Conservation (phyloP, 768 basidiomycete species). For the Pholiota conissans region DNA sequence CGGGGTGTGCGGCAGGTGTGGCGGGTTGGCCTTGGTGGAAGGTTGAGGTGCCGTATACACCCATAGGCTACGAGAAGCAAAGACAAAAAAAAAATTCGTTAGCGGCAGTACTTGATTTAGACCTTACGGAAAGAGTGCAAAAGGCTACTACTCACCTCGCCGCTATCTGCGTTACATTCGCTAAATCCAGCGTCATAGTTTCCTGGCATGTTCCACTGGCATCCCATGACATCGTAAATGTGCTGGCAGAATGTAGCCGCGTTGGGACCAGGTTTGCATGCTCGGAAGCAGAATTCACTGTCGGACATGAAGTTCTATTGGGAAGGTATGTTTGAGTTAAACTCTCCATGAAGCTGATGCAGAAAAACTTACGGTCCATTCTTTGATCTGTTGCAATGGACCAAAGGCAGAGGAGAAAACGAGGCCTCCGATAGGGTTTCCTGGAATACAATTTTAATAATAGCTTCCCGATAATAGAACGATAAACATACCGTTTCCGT, state of each 20-base stretch:
- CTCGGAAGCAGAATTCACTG: conserved; percentile 70
- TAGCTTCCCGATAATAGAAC: neutral
- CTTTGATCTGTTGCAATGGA: conserved; percentile 53
- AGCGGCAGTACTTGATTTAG: no score
- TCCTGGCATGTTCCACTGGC: conserved; percentile 63
- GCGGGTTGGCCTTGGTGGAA: conserved; percentile 61
- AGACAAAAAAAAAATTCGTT: no score
- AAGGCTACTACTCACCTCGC: conserved; percentile 33
- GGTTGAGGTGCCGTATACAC: conserved; percentile 66
- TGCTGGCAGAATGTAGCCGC: conserved; percentile 61
- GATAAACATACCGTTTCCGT: conserved; percentile 43
- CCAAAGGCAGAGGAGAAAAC: conserved; percentile 78
- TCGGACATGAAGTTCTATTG: conserved; percentile 60
- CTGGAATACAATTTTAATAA: conserved; percentile 18
- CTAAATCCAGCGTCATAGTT: conserved; percentile 49
- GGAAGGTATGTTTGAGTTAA: neutral
- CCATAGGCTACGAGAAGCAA: conserved; percentile 50
- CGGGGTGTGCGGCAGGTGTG: conserved; percentile 58
- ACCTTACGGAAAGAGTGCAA: conserved; percentile 5
- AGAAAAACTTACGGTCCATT: conserved; percentile 62
- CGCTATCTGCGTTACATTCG: conserved; percentile 52
- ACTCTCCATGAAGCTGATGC: neutral
- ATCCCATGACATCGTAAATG: conserved; percentile 55
- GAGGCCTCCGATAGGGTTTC: conserved; percentile 64
- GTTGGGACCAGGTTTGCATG: conserved; percentile 52